phyloP scores from a whole-genome alignment of 768 basidiomycete genomes.

The Suillus clintonianus region DNA sequence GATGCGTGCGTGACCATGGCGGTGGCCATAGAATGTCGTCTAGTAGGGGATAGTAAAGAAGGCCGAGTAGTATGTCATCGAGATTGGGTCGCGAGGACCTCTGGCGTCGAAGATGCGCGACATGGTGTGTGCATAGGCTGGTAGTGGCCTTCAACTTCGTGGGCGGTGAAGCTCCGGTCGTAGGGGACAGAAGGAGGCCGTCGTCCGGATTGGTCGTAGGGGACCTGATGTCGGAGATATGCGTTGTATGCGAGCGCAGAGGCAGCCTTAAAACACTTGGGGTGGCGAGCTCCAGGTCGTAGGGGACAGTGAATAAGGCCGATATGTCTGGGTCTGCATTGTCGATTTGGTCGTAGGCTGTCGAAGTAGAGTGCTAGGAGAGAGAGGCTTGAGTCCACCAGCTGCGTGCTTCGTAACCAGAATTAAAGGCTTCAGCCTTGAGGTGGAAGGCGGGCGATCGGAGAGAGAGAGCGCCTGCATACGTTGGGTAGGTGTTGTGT shows the following conservation, averaged over 20 bases:
- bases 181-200: too few relatives aligned
- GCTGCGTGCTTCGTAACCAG: neutral
- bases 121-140: neutral
- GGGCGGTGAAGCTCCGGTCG: neutral
- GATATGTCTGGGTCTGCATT: neutral
- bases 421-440: neutral
- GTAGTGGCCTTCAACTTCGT: neutral
- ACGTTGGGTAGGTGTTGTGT: too few relatives aligned
- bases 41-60: neutral
- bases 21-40: too few relatives aligned
- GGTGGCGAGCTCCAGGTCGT: neutral
- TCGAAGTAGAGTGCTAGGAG: neutral
- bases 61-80: neutral
- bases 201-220: neutral
- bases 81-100: neutral
- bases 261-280: neutral
- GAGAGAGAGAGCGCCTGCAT: neutral
- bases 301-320: neutral
- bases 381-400: neutral
- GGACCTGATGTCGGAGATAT: neutral
- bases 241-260: neutral
- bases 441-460: neutral
- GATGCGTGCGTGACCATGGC: neutral
- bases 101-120: neutral
- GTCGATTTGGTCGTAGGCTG: neutral